These are phyloP conservation scores for Helianthus annuus DNA, from an alignment of 129 eudicot species.

Conservation along the genomic window HanXRQr2.0-SUNRISE NC_035434.2:92580561-92581060, in stretches of 20 bases:
- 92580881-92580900: too few relatives aligned
- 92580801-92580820: conserved; percentile 4
- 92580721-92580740: conserved; percentile 82
- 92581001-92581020: too few relatives aligned
- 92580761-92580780: conserved; percentile 42
- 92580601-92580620: conserved; percentile 89
- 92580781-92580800: not conserved
- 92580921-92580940: too few relatives aligned
- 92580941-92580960: too few relatives aligned
- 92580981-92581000: too few relatives aligned
- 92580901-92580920: too few relatives aligned
- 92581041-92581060: too few relatives aligned
- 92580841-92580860: not conserved
- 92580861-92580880: too few relatives aligned
- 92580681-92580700: conserved; percentile 90
- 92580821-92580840: not conserved
- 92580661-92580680: conserved; percentile 70
- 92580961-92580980: too few relatives aligned
- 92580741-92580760: conserved; percentile 53
- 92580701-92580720: conserved; percentile 98
- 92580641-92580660: conserved; percentile 89
- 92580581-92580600: conserved; percentile 80
- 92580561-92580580: not conserved
- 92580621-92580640: conserved; percentile 89
- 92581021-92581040: too few relatives aligned